A percentile compares a stretch with the other conserved stretches of the same genome.
Evolutionary conservation across 257 asterid genomes (phyloP).

Genomic region (Solanum ahanhuiri): DNA sequence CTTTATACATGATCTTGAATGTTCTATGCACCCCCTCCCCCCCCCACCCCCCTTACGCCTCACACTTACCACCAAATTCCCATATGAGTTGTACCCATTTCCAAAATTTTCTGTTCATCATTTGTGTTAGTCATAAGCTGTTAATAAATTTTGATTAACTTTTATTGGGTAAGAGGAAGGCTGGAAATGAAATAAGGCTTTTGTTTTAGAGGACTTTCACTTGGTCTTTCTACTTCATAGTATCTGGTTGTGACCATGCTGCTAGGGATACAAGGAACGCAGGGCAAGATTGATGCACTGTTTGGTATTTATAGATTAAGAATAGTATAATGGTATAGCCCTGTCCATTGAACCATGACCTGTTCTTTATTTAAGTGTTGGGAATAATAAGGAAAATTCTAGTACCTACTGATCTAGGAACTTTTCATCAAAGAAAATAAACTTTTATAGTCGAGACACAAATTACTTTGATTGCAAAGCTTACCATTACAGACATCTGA

Average conservation of each 20-base stretch:
- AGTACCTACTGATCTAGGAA: background rate
- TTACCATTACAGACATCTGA: background rate
- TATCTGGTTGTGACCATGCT: background rate
- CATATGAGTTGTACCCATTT: background rate
- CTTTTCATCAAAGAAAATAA: background rate
- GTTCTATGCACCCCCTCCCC: background rate
- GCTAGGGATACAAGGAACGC: background rate
- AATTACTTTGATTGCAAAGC: background rate
- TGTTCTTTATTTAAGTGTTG: background rate
- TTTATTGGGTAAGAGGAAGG: background rate
- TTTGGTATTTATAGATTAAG: background rate
- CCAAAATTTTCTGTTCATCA: background rate
- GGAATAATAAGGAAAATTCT: background rate
- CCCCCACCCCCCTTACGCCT: too few species aligned
- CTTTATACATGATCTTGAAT: background rate
- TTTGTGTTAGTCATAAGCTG: background rate
- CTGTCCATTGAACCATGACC: background rate
- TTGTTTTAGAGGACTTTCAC: background rate
- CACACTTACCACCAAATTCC: background rate
- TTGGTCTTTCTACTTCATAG: background rate
- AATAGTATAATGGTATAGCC: background rate
- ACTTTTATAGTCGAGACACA: background rate
- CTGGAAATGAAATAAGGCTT: background rate
- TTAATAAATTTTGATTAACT: background rate
- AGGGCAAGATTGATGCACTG: background rate